Conservation (phyloP, 1,284 basidiomycete species). For the Xanthoconium separans region DNA sequence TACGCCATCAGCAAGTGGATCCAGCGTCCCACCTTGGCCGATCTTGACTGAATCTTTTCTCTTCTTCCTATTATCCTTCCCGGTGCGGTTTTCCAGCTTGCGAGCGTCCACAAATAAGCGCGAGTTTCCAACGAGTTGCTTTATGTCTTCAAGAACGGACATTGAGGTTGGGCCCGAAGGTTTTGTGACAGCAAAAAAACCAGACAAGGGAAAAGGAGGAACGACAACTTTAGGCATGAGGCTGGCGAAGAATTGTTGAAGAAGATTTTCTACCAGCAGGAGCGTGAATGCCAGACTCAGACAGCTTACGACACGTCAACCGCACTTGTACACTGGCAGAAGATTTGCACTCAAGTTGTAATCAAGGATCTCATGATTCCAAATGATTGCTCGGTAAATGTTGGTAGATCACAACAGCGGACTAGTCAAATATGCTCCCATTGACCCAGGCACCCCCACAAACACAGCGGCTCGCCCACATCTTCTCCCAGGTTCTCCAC, state of each 20-base stretch:
- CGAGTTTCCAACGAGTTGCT: conserved; percentile 77
- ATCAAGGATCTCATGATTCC: too few species aligned
- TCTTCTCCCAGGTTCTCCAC: conserved; percentile 64
- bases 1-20: conserved; percentile 95
- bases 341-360: too few species aligned
- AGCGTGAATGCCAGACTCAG: too few species aligned
- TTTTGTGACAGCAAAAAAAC: conserved; percentile 82
- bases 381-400: conserved; percentile 2
- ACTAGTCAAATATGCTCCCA: conserved; percentile 15
- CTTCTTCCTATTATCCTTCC: conserved; percentile 41
- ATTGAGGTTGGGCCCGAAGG: conserved; percentile 91
- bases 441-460: conserved; percentile 68
- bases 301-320: too few species aligned
- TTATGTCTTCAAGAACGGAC: conserved; percentile 86
- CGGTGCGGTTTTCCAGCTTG: conserved; percentile 48
- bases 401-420: conserved; percentile 11
- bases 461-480: conserved; percentile 58
- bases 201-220: conserved; percentile 65
- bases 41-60: conserved; percentile 64
- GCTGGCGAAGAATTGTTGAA: neutral
- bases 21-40: conserved; percentile 93
- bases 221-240: conserved; percentile 65
- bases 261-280: neutral
- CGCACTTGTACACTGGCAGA: too few species aligned
- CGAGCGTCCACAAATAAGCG: conserved; percentile 71